Conservation (phyloP, 768 basidiomycete species). For the Dioszegia aurantiaca region DNA sequence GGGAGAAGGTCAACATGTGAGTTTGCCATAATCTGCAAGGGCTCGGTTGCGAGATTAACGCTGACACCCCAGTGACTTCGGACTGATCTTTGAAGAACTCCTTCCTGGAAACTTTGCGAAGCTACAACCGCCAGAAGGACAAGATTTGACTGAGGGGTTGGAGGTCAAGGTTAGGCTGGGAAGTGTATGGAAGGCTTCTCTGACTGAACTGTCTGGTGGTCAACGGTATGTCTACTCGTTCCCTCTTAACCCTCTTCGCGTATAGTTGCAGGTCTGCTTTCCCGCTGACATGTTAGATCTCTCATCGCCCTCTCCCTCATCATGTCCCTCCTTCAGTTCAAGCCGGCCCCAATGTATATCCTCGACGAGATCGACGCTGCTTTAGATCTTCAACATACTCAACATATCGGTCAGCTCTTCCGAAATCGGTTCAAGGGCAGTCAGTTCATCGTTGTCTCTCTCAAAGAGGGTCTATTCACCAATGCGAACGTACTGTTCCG, state of each 20-base stretch:
- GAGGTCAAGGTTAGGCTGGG: conserved; percentile 97
- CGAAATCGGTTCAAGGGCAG: conserved; percentile 93
- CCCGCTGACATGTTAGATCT: conserved; percentile 60
- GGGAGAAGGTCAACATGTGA: conserved; percentile 91
- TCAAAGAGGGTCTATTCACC: conserved; percentile 95
- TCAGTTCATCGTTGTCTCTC: conserved; percentile 94
- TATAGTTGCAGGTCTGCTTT: no score
- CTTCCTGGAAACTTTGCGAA: conserved; percentile 96
- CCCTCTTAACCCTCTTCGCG: no score
- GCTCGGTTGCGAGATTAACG: no score
- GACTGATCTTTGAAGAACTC: conserved; percentile 90
- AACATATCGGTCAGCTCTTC: conserved; percentile 98
- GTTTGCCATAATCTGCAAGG: no score
- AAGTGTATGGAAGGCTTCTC: conserved; percentile 92
- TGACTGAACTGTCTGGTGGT: conserved; percentile 95
- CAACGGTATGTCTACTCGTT: conserved; percentile 83
- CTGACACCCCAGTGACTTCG: conserved; percentile 71
- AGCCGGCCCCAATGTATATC: conserved; percentile 98
- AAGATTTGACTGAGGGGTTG: conserved; percentile 89
- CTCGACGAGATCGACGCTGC: conserved; percentile 98
- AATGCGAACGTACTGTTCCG: conserved; percentile 96
- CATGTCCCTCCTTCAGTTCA: conserved; percentile 98
- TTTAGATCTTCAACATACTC: conserved; percentile 74
- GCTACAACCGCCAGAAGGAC: conserved; percentile 85
- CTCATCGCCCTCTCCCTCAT: conserved; percentile 96